Percentiles rank a stretch among this genome's conserved stretches.
phyloP scores from a whole-genome alignment of 306 rosid genomes.

The Castanospermum australe region DNA sequence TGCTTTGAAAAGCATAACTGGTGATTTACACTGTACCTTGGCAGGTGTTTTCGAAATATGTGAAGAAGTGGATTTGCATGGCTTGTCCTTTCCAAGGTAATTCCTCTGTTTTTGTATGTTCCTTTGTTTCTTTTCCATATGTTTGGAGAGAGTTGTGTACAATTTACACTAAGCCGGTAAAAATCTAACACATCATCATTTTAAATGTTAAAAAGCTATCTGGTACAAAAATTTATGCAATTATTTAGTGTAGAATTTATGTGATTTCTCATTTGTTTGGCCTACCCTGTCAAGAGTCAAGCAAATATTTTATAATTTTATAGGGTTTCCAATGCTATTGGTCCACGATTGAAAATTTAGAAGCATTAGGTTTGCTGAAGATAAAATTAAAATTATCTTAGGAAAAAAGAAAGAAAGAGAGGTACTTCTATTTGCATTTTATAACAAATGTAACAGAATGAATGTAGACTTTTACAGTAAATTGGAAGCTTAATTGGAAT shows the following conservation, averaged over 20 bases:
- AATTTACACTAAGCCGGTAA: no score
- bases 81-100: slow-evolving; percentile 97
- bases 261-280: neutral
- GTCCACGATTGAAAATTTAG: neutral
- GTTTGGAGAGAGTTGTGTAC: no score
- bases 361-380: neutral
- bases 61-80: slow-evolving; percentile 83
- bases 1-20: slow-evolving; percentile 5
- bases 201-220: no score
- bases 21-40: slow-evolving; percentile 35
- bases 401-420: neutral
- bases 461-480: neutral
- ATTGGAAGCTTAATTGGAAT: neutral
- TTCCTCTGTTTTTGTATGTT: neutral
- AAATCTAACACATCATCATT: no score
- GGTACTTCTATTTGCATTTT: neutral
- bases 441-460: neutral
- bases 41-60: slow-evolving; percentile 83
- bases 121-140: neutral
- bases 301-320: neutral
- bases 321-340: neutral
- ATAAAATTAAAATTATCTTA: neutral
- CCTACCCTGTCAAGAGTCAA: neutral
- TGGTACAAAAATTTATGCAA: no score
- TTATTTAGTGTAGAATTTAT: no score